phyloP scores from a whole-genome alignment of 805 yeast genomes.

The Cyberlindnera samutprakarnensis region DNA sequence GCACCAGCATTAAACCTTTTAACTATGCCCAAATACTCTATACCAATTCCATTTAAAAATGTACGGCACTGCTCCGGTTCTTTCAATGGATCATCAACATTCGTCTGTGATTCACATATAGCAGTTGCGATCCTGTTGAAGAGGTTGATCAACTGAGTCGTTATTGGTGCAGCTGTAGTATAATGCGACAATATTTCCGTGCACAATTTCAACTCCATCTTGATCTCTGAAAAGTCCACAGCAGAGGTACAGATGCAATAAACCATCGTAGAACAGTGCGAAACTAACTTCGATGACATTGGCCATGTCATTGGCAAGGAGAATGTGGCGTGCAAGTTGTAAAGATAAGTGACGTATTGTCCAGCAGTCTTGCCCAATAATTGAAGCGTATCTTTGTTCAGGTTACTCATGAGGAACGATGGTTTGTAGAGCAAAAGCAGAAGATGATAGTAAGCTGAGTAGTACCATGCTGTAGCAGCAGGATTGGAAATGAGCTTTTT shows the following conservation, averaged over 20 bases:
- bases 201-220: conserved; percentile 37
- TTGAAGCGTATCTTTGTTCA: conserved; percentile 32
- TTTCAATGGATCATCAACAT: conserved; percentile 1
- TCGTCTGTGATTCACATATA: background rate
- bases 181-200: conserved; percentile 39
- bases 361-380: conserved; percentile 37
- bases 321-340: conserved; percentile 35
- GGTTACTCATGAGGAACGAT: conserved; percentile 39
- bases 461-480: conserved; percentile 25
- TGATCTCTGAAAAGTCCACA: conserved; percentile 37
- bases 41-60: conserved; percentile 36
- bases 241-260: conserved; percentile 41
- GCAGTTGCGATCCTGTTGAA: conserved; percentile 16
- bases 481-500: conserved; percentile 7
- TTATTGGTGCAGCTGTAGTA: conserved; percentile 40
- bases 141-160: conserved; percentile 35
- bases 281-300: conserved; percentile 36
- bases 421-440: conserved; percentile 42
- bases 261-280: conserved; percentile 39
- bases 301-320: conserved; percentile 44
- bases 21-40: conserved; percentile 38
- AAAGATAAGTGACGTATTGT: conserved; percentile 38
- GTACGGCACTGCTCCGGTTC: conserved; percentile 24
- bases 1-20: conserved; percentile 36
- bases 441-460: conserved; percentile 37